Base-by-base conservation (phyloP, 257 asterid species). In the Misopates orontium region DNA sequence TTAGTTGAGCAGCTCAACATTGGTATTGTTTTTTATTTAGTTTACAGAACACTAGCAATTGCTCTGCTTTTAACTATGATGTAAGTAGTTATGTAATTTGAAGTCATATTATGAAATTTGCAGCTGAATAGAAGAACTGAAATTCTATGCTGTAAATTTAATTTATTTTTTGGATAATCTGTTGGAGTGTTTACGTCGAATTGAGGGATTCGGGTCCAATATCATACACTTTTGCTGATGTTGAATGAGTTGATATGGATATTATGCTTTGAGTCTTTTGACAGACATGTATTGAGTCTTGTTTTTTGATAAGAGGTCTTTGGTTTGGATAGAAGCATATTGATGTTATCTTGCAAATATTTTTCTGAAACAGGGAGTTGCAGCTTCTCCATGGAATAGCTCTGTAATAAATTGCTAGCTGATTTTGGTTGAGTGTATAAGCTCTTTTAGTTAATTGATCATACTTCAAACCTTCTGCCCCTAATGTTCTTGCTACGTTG, bases 391-490 rank as follows among this genome's bases (percentile, higher is more conserved):
- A n/a, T n/a, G n/a, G n/a, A n/a, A n/a, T n/a, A n/a, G n/a, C n/a
- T n/a, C n/a, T n/a, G n/a, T n/a, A n/a, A n/a, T n/a, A n/a, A n/a
- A n/a, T n/a, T n/a, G n/a, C n/a, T n/a, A n/a, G n/a, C n/a, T n/a
- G n/a, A n/a, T n/a, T n/a, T n/a, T n/a, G n/a, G n/a, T 17, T 13
- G 8, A 15, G 17, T 16, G 1, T 11, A 42, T 23, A 12, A 47
- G 65, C 55, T 71, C 32, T 52, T 24, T 39, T 59, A 71, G 11
- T 28, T 60, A 57, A 47, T 18, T 76, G 58, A 41, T 71, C 53
- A 45, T 66, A 36, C 5, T 54, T 28, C 31, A 24, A 12, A 16
- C 39, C 14, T 49, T 52, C 31, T 62, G 19, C 56, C 36, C 59
- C 49, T 8, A 7, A 16, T 31, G 39, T 56, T 40, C 53, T 69